These are phyloP conservation scores for Backusella tarrabulga DNA, from an alignment of 192 early-diverging fungal species.

Conservation along the genomic window DNA sequence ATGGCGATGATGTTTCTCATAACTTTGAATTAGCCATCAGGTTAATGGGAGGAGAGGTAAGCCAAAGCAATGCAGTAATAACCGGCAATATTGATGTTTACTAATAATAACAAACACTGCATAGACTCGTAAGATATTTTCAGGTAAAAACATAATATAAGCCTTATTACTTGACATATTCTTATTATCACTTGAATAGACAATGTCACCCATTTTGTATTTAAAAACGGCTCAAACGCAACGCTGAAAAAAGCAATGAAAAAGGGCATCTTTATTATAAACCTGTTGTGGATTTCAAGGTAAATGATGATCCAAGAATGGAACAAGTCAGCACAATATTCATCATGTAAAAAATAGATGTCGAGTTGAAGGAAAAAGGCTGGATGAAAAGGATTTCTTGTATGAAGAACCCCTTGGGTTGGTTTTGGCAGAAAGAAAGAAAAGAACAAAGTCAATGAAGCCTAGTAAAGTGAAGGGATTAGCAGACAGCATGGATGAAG, in stretches of 20 bases:
- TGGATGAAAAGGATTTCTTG: slow-evolving; percentile 24
- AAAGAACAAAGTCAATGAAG: slow-evolving; percentile 35
- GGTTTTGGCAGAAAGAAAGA: not conserved
- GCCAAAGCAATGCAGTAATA: not conserved
- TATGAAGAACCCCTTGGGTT: slow-evolving; percentile 17
- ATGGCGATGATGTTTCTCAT: slow-evolving; percentile 33
- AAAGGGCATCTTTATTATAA: slow-evolving; percentile 24
- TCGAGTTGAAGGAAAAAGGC: not conserved
- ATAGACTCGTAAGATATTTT: slow-evolving; percentile 24
- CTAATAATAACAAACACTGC: not conserved
- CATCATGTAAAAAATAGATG: slow-evolving; percentile 4
- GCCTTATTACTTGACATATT: not conserved
- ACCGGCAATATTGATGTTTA: not conserved
- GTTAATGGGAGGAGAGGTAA: slow-evolving; percentile 36
- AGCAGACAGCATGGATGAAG: not conserved
- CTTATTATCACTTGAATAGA: slow-evolving; percentile 15
- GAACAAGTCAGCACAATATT: not conserved
- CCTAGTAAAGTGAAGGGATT: slow-evolving; percentile 29
- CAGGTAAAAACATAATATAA: slow-evolving; percentile 2
- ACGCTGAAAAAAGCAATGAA: slow-evolving; percentile 26
- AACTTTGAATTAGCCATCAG: slow-evolving; percentile 29
- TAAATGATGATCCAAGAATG: not conserved
- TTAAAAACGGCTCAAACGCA: slow-evolving; percentile 31
- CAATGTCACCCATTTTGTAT: slow-evolving; percentile 29
- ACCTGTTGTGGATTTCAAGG: slow-evolving; percentile 32